Conservation (phyloP, 495 filamentous ascomycete species). For the Neurospora africana region DNA sequence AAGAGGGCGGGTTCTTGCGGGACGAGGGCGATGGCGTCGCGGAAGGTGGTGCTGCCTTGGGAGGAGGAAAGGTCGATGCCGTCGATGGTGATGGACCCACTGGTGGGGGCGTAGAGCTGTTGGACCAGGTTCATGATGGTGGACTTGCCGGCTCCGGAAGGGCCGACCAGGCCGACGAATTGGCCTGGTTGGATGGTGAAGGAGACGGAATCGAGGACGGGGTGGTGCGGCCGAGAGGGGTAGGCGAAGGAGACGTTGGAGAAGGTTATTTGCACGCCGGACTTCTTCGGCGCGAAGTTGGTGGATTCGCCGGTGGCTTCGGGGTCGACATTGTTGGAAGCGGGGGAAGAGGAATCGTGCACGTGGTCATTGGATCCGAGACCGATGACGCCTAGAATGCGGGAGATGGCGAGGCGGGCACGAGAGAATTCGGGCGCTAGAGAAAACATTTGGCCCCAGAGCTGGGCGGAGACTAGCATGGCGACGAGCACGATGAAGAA, state of each 20-base stretch:
- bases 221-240: constrained; percentile 40
- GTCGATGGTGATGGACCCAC: constrained; percentile 44
- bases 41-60: constrained; percentile 30
- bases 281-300: constrained; percentile 31
- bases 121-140: constrained; percentile 56
- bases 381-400: constrained; percentile 6
- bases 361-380: constrained; percentile 3
- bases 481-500: constrained; percentile 69
- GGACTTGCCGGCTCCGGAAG: constrained; percentile 62
- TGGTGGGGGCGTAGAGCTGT: constrained; percentile 47
- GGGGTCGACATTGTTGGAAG: background rate
- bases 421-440: constrained; percentile 21
- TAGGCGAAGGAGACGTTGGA: constrained; percentile 49
- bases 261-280: constrained; percentile 43
- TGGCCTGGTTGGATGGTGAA: constrained; percentile 52
- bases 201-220: constrained; percentile 37
- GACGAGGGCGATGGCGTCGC: constrained; percentile 45
- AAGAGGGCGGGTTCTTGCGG: constrained; percentile 49
- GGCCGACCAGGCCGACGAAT: constrained; percentile 57
- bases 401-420: constrained; percentile 12
- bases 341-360: background rate
- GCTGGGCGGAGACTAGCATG: constrained; percentile 20
- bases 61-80: constrained; percentile 29
- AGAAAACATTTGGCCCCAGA: constrained; percentile 22
- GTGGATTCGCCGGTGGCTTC: constrained; percentile 46